Conservation (phyloP, 768 basidiomycete species). For the Lactarius sp. region DNA sequence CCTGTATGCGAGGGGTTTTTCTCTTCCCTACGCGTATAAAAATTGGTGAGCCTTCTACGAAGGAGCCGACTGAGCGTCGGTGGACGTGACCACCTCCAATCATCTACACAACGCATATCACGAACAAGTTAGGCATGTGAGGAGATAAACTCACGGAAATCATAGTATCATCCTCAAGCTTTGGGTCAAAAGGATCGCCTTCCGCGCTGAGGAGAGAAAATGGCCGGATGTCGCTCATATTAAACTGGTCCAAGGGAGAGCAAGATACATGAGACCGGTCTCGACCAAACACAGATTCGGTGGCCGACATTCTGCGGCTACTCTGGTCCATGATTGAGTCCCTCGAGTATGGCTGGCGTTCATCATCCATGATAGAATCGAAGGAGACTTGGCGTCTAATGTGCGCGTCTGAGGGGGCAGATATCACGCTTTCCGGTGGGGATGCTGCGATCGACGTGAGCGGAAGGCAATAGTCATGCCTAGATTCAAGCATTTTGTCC, state of each 20-base stretch:
- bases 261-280: slow-evolving; percentile 34
- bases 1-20: slow-evolving; percentile 36
- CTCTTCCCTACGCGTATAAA: slow-evolving; percentile 62
- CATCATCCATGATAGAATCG: slow-evolving; percentile 65
- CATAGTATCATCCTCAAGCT: slow-evolving; percentile 76
- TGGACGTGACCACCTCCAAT: slow-evolving; percentile 72
- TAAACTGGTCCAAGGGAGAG: slow-evolving; percentile 33
- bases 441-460: slow-evolving; percentile 63
- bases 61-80: slow-evolving; percentile 59
- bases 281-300: slow-evolving; percentile 59
- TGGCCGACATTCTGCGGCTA: slow-evolving; percentile 45
- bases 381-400: slow-evolving; percentile 41
- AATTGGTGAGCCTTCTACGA: slow-evolving; percentile 60
- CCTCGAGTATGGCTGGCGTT: slow-evolving; percentile 30
- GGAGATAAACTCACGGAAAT: slow-evolving; percentile 51
- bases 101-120: slow-evolving; percentile 46
- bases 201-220: slow-evolving; percentile 56
- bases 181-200: slow-evolving; percentile 41
- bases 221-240: slow-evolving; percentile 57
- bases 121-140: not conserved
- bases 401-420: slow-evolving; percentile 26
- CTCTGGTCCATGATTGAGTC: slow-evolving; percentile 50
- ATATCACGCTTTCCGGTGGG: slow-evolving; percentile 43
- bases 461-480: slow-evolving; percentile 46
- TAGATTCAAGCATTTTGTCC: slow-evolving; percentile 82